These are phyloP conservation scores for Parsonsia alboflavescens DNA, from an alignment of 257 asterid species.

Conservation along the genomic window DNA sequence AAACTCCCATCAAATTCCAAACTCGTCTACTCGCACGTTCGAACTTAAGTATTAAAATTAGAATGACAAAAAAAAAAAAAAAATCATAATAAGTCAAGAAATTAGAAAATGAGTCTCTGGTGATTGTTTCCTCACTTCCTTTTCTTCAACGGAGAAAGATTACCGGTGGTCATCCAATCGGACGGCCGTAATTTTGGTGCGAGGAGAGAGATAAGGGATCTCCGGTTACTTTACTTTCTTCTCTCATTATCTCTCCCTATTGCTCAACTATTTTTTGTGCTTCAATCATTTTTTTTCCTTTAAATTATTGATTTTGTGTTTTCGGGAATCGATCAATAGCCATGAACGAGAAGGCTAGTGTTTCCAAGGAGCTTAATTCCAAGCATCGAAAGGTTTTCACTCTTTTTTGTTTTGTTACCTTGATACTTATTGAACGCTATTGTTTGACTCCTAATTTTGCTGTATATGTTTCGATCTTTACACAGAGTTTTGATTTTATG, in stretches of 20 bases:
- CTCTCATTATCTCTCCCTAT: slow-evolving; percentile 16
- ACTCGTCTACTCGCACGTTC: background rate
- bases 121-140: background rate
- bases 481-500: background rate
- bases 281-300: background rate
- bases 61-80: background rate
- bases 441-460: slow-evolving; percentile 4
- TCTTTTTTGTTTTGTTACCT: background rate
- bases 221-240: slow-evolving; percentile 14
- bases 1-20: background rate
- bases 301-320: background rate
- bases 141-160: slow-evolving; percentile 1
- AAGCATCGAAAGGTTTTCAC: slow-evolving; percentile 75
- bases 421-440: background rate
- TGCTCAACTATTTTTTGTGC: slow-evolving; percentile 16
- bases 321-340: slow-evolving; percentile 13
- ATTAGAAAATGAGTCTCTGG: background rate
- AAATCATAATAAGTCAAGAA: background rate
- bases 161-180: slow-evolving; percentile 14
- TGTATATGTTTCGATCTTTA: background rate
- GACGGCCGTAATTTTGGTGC: slow-evolving; percentile 12
- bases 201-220: slow-evolving; percentile 23
- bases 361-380: slow-evolving; percentile 94
- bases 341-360: slow-evolving; percentile 95
- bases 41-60: background rate